A percentile compares a stretch with the other conserved stretches of the same genome.
phyloP scores from a whole-genome alignment of 2,329 filamentous ascomycete genomes.

The Ceratocystis harringtonii region DNA sequence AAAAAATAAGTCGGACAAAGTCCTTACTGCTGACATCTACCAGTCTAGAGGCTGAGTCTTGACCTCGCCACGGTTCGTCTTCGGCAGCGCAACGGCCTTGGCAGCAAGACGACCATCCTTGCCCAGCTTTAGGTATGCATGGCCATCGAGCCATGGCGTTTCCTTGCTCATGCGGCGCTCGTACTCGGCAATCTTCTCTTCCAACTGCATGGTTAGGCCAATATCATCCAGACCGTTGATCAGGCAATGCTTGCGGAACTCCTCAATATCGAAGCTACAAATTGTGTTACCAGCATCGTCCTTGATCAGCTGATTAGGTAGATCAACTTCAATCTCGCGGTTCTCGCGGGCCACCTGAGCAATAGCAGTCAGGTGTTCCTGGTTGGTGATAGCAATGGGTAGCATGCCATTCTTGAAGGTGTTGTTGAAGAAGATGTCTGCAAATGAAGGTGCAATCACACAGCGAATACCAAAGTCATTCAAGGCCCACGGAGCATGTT shows the following conservation, averaged over 20 bases:
- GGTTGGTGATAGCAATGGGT: constrained; percentile 60
- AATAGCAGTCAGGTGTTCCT: constrained; percentile 51
- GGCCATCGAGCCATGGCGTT: constrained; percentile 85
- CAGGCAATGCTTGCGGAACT: constrained; percentile 88
- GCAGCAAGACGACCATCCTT: constrained; percentile 40
- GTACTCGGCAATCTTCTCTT: constrained; percentile 73
- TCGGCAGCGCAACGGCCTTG: constrained; percentile 57
- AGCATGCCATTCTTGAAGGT: constrained; percentile 99
- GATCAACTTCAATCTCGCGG: constrained; percentile 75
- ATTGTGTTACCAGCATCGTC: constrained; percentile 59
- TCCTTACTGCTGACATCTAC: constrained; percentile 32
- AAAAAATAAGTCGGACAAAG: background rate
- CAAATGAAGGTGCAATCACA: constrained; percentile 70
- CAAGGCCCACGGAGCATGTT: constrained; percentile 94
- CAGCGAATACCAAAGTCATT: constrained; percentile 93
- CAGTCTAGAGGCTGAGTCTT: constrained; percentile 80
- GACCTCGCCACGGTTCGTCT: constrained; percentile 74
- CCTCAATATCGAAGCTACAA: constrained; percentile 71
- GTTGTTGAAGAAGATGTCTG: constrained; percentile 92
- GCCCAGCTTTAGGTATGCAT: constrained; percentile 56
- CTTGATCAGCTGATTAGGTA: constrained; percentile 71
- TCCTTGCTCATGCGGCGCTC: constrained; percentile 61
- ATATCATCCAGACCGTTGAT: constrained; percentile 92
- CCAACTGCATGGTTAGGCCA: constrained; percentile 81
- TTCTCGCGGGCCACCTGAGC: constrained; percentile 65